Percentiles rank a stretch among this genome's conserved stretches.
Conservation (phyloP, 2,329 filamentous ascomycete species). For the Aspergillus sergii region DNA sequence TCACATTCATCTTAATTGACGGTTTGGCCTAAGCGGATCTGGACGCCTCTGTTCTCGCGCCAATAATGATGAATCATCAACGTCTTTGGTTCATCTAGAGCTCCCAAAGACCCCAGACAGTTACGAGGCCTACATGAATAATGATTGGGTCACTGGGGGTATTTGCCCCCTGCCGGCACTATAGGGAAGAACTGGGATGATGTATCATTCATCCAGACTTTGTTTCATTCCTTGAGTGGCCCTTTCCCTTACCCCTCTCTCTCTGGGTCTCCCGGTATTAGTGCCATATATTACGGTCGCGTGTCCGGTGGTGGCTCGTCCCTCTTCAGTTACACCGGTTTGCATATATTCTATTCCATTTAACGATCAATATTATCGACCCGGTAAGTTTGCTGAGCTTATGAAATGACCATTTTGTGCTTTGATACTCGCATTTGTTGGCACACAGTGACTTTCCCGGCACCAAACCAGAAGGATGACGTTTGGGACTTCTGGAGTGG, state of each 20-base stretch:
- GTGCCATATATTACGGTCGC: background rate
- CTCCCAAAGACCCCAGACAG: background rate
- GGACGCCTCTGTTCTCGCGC: background rate
- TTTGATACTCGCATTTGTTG: background rate
- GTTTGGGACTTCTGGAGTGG: background rate
- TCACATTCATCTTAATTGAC: background rate
- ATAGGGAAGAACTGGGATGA: constrained; percentile 4
- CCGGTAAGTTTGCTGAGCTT: background rate
- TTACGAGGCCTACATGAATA: constrained; percentile 5
- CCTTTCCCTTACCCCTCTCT: constrained; percentile 18
- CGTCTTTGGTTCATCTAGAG: background rate
- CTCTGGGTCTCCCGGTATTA: background rate
- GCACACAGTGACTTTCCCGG: background rate
- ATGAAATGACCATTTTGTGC: background rate
- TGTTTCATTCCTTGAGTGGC: constrained; percentile 5
- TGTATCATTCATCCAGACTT: constrained; percentile 15
- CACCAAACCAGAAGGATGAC: background rate
- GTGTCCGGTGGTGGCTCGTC: background rate
- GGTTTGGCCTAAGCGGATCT: background rate
- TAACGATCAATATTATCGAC: background rate
- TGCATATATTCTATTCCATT: background rate
- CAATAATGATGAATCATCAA: constrained; percentile 1
- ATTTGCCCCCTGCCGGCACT: constrained; percentile 5
- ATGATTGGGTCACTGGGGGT: constrained; percentile 13
- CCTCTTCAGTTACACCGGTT: background rate